Percentiles rank a stretch among this genome's conserved stretches.
Evolutionary conservation across 73 alveolate genomes (phyloP).

Genomic region (Paramecium sonneborni): DNA sequence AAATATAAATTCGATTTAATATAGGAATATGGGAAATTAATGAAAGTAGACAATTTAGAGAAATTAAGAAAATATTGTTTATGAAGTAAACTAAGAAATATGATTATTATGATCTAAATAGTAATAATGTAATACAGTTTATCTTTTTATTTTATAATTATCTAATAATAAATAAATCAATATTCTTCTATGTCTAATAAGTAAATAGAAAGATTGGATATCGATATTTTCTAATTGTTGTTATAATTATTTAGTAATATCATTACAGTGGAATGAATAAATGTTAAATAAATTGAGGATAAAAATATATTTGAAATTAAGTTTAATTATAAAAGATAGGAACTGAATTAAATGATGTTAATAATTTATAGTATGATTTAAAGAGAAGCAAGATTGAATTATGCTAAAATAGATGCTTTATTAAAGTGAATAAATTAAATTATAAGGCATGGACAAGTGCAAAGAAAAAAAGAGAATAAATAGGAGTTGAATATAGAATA

Average conservation of each 20-base stretch:
- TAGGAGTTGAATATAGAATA: constrained; percentile 2
- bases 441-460: constrained; percentile 4
- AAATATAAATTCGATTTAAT: not conserved
- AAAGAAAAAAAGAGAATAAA: not conserved
- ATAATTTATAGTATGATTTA: constrained; percentile 20
- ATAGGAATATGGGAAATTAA: not conserved
- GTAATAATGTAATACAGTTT: too few relatives aligned
- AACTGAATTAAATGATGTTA: constrained; percentile 35
- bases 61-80: constrained; percentile 15
- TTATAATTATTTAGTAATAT: too few relatives aligned
- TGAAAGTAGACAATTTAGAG: not conserved
- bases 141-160: too few relatives aligned
- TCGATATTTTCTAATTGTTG: too few relatives aligned
- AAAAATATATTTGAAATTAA: too few relatives aligned
- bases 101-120: too few relatives aligned
- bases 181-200: too few relatives aligned
- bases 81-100: too few relatives aligned
- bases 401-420: not conserved
- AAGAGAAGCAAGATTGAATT: constrained; percentile 22
- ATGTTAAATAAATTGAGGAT: too few relatives aligned
- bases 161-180: too few relatives aligned
- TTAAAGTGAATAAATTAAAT: not conserved
- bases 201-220: too few relatives aligned
- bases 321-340: not conserved
- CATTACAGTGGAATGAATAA: too few relatives aligned